These are phyloP conservation scores for Umbelopsis sp. DNA, from an alignment of 371 early-diverging fungal species.

Conservation along the genomic window DNA sequence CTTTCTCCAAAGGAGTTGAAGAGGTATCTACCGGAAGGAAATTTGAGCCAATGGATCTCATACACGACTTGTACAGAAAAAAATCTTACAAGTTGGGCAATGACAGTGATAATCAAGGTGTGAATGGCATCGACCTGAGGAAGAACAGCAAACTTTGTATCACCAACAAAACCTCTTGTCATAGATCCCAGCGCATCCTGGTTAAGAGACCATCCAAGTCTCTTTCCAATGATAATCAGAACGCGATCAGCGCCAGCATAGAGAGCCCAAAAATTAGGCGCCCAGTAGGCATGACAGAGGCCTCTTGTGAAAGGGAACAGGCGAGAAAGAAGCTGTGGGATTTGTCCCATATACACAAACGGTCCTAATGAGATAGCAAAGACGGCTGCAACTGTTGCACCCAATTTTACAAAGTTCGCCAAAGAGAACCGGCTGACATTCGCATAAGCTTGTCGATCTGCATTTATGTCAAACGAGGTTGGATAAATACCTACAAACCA, in stretches of 20 bases:
- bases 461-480: not conserved
- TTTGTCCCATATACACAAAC: conserved; percentile 67
- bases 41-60: not conserved
- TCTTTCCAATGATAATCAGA: conserved; percentile 54
- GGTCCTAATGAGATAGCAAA: conserved; percentile 87
- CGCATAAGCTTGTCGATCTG: not conserved
- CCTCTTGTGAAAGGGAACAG: conserved; percentile 97
- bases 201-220: conserved; percentile 48
- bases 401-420: conserved; percentile 60
- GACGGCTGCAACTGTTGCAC: conserved; percentile 64
- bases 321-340: conserved; percentile 80
- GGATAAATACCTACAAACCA: not conserved
- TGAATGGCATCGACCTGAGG: conserved; percentile 74
- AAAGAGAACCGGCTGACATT: conserved; percentile 36
- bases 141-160: conserved; percentile 81
- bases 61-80: no score
- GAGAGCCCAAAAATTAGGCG: conserved; percentile 96
- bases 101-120: conserved; percentile 79
- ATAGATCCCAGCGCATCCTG: conserved; percentile 59
- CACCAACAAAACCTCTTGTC: conserved; percentile 94
- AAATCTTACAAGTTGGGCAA: conserved; percentile 65
- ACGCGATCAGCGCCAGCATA: conserved; percentile 85
- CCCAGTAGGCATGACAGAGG: conserved; percentile 96
- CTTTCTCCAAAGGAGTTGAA: conserved; percentile 62
- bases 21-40: conserved; percentile 29